phyloP scores from a whole-genome alignment of 192 early-diverging fungal species.

The Lunasporangiospora selenospora region DNA sequence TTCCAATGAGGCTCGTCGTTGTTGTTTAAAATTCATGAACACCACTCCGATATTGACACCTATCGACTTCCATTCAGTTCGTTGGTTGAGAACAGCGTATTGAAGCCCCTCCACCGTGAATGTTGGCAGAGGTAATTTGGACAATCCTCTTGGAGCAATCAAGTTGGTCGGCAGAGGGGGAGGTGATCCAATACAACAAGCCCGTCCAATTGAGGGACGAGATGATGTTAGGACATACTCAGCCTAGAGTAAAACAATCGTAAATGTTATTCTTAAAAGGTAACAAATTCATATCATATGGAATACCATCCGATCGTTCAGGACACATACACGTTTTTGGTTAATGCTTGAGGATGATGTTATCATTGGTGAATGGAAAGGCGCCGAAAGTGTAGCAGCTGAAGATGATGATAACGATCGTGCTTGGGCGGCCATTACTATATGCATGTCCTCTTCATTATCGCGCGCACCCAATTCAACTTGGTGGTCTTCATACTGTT shows the following conservation, averaged over 20 bases:
- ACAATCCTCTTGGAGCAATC: not conserved
- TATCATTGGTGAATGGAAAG: not conserved
- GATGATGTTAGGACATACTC: not conserved
- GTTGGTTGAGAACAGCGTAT: slow-evolving; percentile 17
- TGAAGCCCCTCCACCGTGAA: slow-evolving; percentile 11
- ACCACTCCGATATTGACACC: slow-evolving; percentile 19
- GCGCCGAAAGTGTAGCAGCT: not conserved
- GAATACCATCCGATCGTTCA: not conserved
- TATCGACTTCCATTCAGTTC: slow-evolving; percentile 6
- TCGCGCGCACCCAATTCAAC: not conserved
- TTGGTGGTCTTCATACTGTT: too few species aligned
- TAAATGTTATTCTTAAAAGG: not conserved
- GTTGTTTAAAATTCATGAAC: slow-evolving; percentile 26
- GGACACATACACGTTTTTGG: not conserved
- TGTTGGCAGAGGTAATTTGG: slow-evolving; percentile 9
- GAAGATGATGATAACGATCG: not conserved
- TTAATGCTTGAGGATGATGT: not conserved
- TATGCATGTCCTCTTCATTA: not conserved
- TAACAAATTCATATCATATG: not conserved
- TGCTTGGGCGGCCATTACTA: not conserved
- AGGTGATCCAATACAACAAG: not conserved
- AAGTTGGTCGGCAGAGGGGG: not conserved
- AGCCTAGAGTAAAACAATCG: not conserved
- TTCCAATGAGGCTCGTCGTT: slow-evolving; percentile 12
- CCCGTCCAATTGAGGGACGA: not conserved